Percentiles rank a stretch among this genome's conserved stretches.
Conservation (phyloP, 2,329 filamentous ascomycete genomes). For the Teratosphaeria pseudoeucalypti region DNA sequence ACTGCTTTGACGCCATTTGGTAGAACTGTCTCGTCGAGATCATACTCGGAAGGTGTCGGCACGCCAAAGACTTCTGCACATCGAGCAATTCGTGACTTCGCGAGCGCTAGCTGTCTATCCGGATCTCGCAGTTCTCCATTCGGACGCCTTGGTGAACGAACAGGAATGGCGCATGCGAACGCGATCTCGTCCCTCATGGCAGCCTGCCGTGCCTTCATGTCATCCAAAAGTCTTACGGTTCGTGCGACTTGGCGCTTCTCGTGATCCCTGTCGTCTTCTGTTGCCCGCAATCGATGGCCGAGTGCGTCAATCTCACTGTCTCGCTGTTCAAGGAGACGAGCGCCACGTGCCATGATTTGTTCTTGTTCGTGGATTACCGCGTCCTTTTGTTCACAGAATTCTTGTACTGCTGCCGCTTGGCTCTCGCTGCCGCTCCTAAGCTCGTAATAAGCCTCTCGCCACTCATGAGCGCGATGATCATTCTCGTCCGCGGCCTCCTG, state of each 20-base stretch:
- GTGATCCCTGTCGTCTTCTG: conserved; percentile 9
- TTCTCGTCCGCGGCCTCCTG: not conserved
- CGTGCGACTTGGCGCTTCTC: conserved; percentile 7
- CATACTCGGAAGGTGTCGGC: not conserved
- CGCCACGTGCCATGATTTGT: conserved; percentile 15
- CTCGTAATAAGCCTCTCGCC: not conserved
- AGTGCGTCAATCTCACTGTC: conserved; percentile 14
- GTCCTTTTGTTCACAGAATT: conserved; percentile 18
- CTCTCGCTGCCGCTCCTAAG: not conserved
- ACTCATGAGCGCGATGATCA: not conserved
- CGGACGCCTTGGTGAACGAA: not conserved
- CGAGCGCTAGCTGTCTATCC: not conserved
- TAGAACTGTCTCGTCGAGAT: not conserved
- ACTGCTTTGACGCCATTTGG: not conserved
- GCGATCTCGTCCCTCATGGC: conserved; percentile 6
- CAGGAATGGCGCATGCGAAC: not conserved
- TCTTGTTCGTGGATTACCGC: conserved; percentile 15
- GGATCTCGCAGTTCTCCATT: conserved; percentile 1
- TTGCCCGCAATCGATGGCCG: conserved; percentile 6
- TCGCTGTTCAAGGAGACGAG: conserved; percentile 11
- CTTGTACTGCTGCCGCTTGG: conserved; percentile 1
- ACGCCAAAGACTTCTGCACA: not conserved
- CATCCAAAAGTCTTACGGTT: conserved; percentile 9
- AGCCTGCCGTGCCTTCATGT: conserved; percentile 3
- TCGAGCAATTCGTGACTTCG: not conserved